Percentiles rank a stretch among this genome's conserved stretches.
These are phyloP conservation scores for Vitis riparia DNA, from an alignment of 164 flowering plant genomes.

Conservation along the genomic window DNA sequence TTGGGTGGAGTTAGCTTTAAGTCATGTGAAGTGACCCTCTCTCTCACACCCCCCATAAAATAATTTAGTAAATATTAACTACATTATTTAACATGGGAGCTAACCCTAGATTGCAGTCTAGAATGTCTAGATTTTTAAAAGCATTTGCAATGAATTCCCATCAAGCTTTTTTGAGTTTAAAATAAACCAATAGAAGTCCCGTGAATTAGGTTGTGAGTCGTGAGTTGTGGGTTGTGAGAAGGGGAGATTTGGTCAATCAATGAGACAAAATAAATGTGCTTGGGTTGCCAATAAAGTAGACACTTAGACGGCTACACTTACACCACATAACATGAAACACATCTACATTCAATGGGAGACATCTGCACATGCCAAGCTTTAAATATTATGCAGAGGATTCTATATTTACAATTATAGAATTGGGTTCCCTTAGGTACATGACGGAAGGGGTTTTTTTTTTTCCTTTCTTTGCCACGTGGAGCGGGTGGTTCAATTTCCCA, in stretches of 20 bases:
- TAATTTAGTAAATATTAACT: background rate
- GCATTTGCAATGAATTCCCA: conserved; percentile 9
- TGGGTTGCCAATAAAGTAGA: conserved; percentile 33
- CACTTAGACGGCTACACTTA: conserved; percentile 37
- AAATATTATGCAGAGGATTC: conserved; percentile 3
- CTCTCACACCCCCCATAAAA: conserved; percentile 5
- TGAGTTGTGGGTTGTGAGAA: background rate
- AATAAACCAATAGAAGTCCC: conserved; percentile 20
- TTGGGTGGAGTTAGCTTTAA: conserved; percentile 80
- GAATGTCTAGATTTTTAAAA: conserved; percentile 30
- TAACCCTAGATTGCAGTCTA: conserved; percentile 43
- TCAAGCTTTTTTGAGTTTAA: conserved; percentile 4
- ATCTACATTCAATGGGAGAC: conserved; percentile 30
- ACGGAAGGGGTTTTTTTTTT: too few relatives aligned
- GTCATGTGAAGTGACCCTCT: conserved; percentile 60
- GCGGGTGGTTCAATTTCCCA: too few relatives aligned
- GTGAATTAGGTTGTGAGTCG: conserved; percentile 23
- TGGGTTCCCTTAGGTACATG: too few relatives aligned
- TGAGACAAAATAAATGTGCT: conserved; percentile 40
- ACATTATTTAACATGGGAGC: conserved; percentile 24
- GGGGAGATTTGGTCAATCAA: conserved; percentile 37
- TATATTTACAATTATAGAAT: background rate
- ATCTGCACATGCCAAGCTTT: conserved; percentile 41
- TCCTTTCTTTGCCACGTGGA: too few relatives aligned
- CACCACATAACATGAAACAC: conserved; percentile 32